Percentiles rank a stretch among this genome's conserved stretches.
Evolutionary conservation across 176 grass and related monocot species (phyloP).

Genomic region (Aegilops tauschii): DNA sequence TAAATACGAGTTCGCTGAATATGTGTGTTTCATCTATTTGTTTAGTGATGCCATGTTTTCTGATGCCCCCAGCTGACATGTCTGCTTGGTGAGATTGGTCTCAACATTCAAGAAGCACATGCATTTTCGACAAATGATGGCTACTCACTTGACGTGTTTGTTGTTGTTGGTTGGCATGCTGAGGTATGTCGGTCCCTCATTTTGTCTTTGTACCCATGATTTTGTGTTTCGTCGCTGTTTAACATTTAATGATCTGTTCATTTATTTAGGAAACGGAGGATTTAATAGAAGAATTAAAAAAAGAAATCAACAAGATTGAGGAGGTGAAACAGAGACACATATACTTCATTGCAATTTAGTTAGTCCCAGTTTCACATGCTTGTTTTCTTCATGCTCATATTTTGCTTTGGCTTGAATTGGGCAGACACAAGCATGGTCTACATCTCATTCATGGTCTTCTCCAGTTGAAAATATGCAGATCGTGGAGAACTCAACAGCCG

Average conservation of each 20-base stretch:
- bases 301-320: constrained; percentile 77
- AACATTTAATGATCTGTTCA: constrained; percentile 9
- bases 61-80: constrained; percentile 67
- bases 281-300: constrained; percentile 65
- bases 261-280: constrained; percentile 78
- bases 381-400: constrained; percentile 40
- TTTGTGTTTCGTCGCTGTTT: neutral
- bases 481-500: constrained; percentile 34
- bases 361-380: constrained; percentile 6
- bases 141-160: constrained; percentile 95
- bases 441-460: constrained; percentile 67
- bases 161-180: constrained; percentile 92
- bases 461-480: constrained; percentile 65
- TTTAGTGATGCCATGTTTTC: constrained; percentile 18
- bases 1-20: neutral
- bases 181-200: constrained; percentile 53
- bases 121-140: constrained; percentile 99
- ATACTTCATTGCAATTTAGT: neutral
- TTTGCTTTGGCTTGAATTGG: constrained; percentile 36
- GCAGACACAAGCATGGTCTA: constrained; percentile 66
- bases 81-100: constrained; percentile 88
- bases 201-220: neutral
- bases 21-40: neutral
- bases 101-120: constrained; percentile 99
- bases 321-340: constrained; percentile 34